Percentiles rank a stretch among this genome's conserved stretches.
Evolutionary conservation across 495 filamentous ascomycete genomes (phyloP).

Genomic region (Penicillium bialowiezense): DNA sequence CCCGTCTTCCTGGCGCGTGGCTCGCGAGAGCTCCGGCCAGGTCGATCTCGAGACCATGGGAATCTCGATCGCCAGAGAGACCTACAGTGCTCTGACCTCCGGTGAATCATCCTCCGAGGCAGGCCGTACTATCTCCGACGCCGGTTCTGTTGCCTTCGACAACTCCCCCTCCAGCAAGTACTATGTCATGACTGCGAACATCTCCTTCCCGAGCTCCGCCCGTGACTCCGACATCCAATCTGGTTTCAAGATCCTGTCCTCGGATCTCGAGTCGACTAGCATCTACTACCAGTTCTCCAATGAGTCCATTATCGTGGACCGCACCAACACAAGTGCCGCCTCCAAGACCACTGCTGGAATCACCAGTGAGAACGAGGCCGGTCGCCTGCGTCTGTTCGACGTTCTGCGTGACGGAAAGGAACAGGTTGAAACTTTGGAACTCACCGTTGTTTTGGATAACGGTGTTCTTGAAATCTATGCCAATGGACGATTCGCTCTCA

Average conservation of each 20-base stretch:
- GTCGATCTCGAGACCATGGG: slow-evolving; percentile 17
- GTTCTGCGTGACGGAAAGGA: slow-evolving; percentile 2
- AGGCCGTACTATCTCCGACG: slow-evolving; percentile 2
- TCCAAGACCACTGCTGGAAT: slow-evolving; percentile 15
- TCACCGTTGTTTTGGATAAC: slow-evolving; percentile 20
- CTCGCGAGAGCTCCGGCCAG: background rate
- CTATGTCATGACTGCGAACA: slow-evolving; percentile 10
- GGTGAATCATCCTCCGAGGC: background rate
- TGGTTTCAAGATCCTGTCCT: slow-evolving; percentile 20
- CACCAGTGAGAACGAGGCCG: slow-evolving; percentile 10
- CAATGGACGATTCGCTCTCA: slow-evolving; percentile 20
- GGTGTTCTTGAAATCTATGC: slow-evolving; percentile 20
- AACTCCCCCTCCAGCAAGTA: slow-evolving; percentile 12
- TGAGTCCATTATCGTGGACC: slow-evolving; percentile 21
- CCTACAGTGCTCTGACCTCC: slow-evolving; percentile 10
- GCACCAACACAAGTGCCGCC: slow-evolving; percentile 20
- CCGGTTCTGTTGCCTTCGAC: slow-evolving; percentile 9
- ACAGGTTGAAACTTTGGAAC: slow-evolving; percentile 15
- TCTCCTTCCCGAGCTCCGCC: slow-evolving; percentile 15
- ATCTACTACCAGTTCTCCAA: slow-evolving; percentile 26
- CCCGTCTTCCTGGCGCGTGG: slow-evolving; percentile 14
- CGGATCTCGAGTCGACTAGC: slow-evolving; percentile 12
- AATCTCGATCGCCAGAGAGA: slow-evolving; percentile 19
- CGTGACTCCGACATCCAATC: slow-evolving; percentile 12
- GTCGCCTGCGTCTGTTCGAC: slow-evolving; percentile 18